Conservation (phyloP, 495 filamentous ascomycete species). For the Aspergillus cavernicola region DNA sequence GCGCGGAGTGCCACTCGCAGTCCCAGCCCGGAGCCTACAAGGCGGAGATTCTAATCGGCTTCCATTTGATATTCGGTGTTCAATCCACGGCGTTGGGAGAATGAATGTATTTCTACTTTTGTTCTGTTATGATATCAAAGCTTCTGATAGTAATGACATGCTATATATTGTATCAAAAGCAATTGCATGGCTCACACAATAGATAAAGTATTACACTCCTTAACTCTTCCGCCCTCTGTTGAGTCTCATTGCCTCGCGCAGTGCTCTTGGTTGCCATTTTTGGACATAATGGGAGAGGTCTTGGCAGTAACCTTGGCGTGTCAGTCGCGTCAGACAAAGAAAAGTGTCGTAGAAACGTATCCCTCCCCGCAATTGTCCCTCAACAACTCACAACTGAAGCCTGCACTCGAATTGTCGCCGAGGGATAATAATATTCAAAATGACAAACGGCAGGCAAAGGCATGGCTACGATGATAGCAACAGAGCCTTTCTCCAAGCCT, state of each 20-base stretch:
- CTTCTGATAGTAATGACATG: conserved; percentile 16
- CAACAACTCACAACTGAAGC: not conserved
- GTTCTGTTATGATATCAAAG: conserved; percentile 22
- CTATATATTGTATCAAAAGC: no score
- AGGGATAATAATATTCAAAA: not conserved
- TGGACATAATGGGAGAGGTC: conserved; percentile 1
- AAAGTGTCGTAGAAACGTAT: not conserved
- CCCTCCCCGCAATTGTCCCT: not conserved
- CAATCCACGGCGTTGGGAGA: conserved; percentile 29
- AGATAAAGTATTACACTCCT: no score
- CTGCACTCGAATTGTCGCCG: not conserved
- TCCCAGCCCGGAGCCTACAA: conserved; percentile 72
- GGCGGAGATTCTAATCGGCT: conserved; percentile 55
- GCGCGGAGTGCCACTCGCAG: conserved; percentile 72
- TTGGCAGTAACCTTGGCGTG: conserved; percentile 13
- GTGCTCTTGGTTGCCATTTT: not conserved
- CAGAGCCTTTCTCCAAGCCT: conserved; percentile 90
- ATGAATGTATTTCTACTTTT: conserved; percentile 17
- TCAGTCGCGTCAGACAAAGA: conserved; percentile 13
- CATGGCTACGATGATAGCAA: conserved; percentile 60
- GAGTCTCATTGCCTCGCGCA: no score
- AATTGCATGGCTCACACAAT: no score
- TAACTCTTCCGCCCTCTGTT: no score
- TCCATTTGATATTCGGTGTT: conserved; percentile 13
- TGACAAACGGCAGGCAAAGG: not conserved